A percentile compares a stretch with the other conserved stretches of the same genome.
Evolutionary conservation across 2,329 filamentous ascomycete genomes (phyloP).

Genomic region (Penicillium sp.): DNA sequence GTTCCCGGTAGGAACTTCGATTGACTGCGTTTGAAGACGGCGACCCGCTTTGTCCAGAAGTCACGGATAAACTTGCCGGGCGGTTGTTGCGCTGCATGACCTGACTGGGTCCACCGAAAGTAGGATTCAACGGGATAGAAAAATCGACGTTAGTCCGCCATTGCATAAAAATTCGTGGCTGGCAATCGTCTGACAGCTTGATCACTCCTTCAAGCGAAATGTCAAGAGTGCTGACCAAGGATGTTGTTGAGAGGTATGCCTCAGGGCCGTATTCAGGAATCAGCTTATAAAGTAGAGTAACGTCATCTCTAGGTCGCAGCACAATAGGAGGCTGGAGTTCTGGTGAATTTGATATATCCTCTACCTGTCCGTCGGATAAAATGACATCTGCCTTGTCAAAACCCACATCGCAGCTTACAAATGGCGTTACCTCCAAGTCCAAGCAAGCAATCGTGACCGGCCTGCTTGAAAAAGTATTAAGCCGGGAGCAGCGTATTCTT

Average conservation of each 20-base stretch:
- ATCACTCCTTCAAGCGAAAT: conserved; percentile 45
- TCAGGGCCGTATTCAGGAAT: conserved; percentile 36
- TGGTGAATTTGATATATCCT: conserved; percentile 36
- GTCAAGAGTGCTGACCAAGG: conserved; percentile 40
- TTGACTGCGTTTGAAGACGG: conserved; percentile 20
- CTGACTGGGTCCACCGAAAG: conserved; percentile 43
- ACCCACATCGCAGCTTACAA: conserved; percentile 46
- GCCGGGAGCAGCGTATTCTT: conserved; percentile 52
- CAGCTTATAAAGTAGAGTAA: conserved; percentile 56
- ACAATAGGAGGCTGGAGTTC: conserved; percentile 35
- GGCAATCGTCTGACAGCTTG: conserved; percentile 37
- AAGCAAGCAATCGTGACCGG: conserved; percentile 51
- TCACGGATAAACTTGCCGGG: conserved; percentile 41
- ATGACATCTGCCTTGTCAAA: conserved; percentile 48
- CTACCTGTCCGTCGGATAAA: conserved; percentile 46
- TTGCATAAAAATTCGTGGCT: conserved; percentile 44
- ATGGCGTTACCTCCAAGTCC: conserved; percentile 54
- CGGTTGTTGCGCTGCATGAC: conserved; percentile 44
- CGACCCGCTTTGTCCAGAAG: conserved; percentile 20
- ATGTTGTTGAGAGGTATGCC: conserved; percentile 33
- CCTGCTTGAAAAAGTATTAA: conserved; percentile 40
- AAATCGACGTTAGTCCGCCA: conserved; percentile 50
- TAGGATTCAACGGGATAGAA: conserved; percentile 45
- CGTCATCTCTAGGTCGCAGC: conserved; percentile 52
- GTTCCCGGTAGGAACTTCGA: conserved; percentile 33